phyloP scores from a whole-genome alignment of 176 grass and related monocot species.

The Leersia perrieri region DNA sequence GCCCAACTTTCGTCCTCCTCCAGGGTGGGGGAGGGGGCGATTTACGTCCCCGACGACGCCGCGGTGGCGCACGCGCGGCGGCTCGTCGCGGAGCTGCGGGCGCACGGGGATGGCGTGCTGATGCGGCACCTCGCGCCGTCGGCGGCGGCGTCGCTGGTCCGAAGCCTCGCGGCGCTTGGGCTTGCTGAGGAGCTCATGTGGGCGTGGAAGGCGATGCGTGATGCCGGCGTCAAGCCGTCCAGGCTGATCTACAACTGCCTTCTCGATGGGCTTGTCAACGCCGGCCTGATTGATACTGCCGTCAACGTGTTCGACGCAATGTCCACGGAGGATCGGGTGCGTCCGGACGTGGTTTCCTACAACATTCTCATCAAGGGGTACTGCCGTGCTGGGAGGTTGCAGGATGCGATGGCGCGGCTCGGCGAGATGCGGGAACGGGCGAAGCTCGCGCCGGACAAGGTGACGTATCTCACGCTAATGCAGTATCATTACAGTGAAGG shows the following conservation, averaged over 20 bases:
- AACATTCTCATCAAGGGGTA: conserved; percentile 93
- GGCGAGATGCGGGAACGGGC: conserved; percentile 38
- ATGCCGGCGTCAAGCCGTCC: conserved; percentile 54
- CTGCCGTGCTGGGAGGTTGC: conserved; percentile 45
- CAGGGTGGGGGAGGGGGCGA: too few relatives aligned
- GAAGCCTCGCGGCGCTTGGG: conserved; percentile 62
- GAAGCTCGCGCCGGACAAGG: conserved; percentile 58
- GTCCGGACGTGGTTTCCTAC: conserved; percentile 61
- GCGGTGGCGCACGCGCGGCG: conserved; percentile 14
- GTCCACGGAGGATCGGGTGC: conserved; percentile 41
- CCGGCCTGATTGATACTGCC: conserved; percentile 64
- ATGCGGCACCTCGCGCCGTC: conserved; percentile 36
- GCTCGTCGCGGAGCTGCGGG: conserved; percentile 58
- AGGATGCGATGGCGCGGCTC: conserved; percentile 49
- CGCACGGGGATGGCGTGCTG: conserved; percentile 22
- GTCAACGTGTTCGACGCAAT: conserved; percentile 83
- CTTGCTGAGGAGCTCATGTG: conserved; percentile 72
- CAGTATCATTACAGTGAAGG: conserved; percentile 64
- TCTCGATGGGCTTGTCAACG: conserved; percentile 75
- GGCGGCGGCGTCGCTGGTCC: conserved; percentile 54
- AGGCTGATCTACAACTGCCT: conserved; percentile 86
- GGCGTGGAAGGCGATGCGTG: conserved; percentile 71
- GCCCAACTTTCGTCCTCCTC: too few relatives aligned
- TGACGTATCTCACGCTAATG: conserved; percentile 80
- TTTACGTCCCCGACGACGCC: not conserved